Percentiles rank a stretch among this genome's conserved stretches.
phyloP scores from a whole-genome alignment of 1,139 yeast genomes.

The Wickerhamomyces sp. region DNA sequence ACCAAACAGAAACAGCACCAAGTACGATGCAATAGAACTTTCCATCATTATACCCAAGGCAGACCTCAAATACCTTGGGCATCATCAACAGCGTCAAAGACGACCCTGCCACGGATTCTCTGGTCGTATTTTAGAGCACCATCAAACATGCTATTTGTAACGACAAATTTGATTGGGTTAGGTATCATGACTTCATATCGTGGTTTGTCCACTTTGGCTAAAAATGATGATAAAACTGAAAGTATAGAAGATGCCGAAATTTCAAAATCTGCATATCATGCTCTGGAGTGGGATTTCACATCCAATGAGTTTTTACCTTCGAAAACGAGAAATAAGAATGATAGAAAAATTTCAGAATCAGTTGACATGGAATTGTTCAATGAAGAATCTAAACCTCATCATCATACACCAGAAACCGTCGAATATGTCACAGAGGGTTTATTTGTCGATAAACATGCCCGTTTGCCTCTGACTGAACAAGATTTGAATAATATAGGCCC shows the following conservation, averaged over 20 bases:
- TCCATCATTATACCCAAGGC: too few relatives aligned
- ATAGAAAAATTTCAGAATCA: background rate
- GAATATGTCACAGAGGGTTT: conserved; percentile 1
- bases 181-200: conserved; percentile 17
- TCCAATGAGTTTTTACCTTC: conserved; percentile 1
- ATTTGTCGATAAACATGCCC: background rate
- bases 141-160: conserved; percentile 15
- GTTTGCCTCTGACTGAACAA: conserved; percentile 1
- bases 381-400: background rate
- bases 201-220: conserved; percentile 9
- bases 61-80: too few relatives aligned
- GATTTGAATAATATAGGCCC: conserved; percentile 1
- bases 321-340: background rate
- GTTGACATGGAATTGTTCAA: background rate
- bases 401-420: background rate
- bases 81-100: too few relatives aligned
- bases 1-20: too few relatives aligned
- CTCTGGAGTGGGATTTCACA: conserved; percentile 1
- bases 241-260: conserved; percentile 1
- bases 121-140: conserved; percentile 23
- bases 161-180: conserved; percentile 16
- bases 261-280: background rate
- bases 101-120: too few relatives aligned
- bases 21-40: too few relatives aligned
- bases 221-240: background rate